Base-by-base conservation (phyloP, 768 basidiomycete species). In the Paxillus rubicundulus region DNA sequence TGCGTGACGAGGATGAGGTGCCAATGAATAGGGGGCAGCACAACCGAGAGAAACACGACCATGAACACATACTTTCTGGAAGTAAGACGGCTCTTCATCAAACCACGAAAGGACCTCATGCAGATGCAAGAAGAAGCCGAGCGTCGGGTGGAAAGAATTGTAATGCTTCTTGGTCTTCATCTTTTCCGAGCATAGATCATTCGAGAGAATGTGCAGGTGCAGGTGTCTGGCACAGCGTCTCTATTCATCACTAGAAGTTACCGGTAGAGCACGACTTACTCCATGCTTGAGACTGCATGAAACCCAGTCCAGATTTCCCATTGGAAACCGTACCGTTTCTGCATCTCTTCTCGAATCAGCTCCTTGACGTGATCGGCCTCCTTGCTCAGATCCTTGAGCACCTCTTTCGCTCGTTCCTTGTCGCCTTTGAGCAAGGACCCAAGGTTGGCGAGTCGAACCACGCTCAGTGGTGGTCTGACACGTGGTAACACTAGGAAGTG, bases 111-210 rank as follows among this genome's bases (percentile, higher is more conserved):
- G 71, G n/a, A 96, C 86, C 9, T 91, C 83, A 46, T 83, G 76
- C 16, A 94, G 70, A 54, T 84, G 80, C 3, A 95, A 62, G 70
- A 96, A 95, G 71, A 92, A 96, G 1, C 89, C 92, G 17, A 81
- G 74, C 44, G 82, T 81, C 0, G 93, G 93, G 61, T 89, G 86
- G 71, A 95, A 97, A 5, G 90, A 88, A 62, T 95, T 94, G 70
- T 92, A 89, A 59, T 97, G 94, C 63, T 87, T 89, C 75, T 96
- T 97, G 50, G 75, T 80, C 72, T 94, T 96, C 74, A 95, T 70
- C 47, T 70, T 72, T 9, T 81, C 77, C 0, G 86, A 86, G 49
- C 77, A 76, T 33, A 93, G 65, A 64, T 97, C 94, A 5, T 81
- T 77, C 4, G 92, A 93, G 36, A 97, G 70, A 47, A 97, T 82